Percentiles rank a stretch among this genome's conserved stretches.
Evolutionary conservation across 305 asterid genomes (phyloP).

Genomic region (Lippia alba): DNA sequence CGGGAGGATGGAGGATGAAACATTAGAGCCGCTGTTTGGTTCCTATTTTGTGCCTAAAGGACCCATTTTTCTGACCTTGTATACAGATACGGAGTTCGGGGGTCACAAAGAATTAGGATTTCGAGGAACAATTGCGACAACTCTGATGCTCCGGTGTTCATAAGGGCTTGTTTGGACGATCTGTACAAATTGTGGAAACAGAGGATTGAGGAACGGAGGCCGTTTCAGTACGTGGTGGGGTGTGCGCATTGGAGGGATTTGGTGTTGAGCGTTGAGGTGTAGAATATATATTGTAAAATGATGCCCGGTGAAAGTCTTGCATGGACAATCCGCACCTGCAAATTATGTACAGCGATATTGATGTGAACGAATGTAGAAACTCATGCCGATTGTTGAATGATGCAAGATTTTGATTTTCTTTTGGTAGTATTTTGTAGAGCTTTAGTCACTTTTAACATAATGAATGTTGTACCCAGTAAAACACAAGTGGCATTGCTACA

Average conservation of each 20-base stretch:
- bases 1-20: too few relatives aligned
- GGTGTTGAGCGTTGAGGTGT: slow-evolving; percentile 77
- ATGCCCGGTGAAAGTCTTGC: neutral
- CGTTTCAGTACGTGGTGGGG: slow-evolving; percentile 85
- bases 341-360: neutral
- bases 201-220: slow-evolving; percentile 70
- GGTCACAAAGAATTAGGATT: too few relatives aligned
- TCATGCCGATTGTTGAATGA: neutral
- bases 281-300: slow-evolving; percentile 57
- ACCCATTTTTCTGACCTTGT: too few relatives aligned
- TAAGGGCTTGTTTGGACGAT: slow-evolving; percentile 69
- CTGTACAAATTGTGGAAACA: slow-evolving; percentile 72
- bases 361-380: neutral
- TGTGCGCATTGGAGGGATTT: slow-evolving; percentile 97
- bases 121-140: slow-evolving; percentile 20
- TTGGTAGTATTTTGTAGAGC: neutral
- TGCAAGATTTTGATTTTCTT: neutral
- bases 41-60: too few relatives aligned
- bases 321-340: neutral
- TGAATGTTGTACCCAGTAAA: too few relatives aligned
- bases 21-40: too few relatives aligned
- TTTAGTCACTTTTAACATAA: neutral
- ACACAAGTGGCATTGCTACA: too few relatives aligned
- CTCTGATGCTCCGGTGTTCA: slow-evolving; percentile 33
- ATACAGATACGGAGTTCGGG: too few relatives aligned